Evolutionary conservation across 2,329 filamentous ascomycete species (phyloP).

Genomic region (Colletotrichum phormii): DNA sequence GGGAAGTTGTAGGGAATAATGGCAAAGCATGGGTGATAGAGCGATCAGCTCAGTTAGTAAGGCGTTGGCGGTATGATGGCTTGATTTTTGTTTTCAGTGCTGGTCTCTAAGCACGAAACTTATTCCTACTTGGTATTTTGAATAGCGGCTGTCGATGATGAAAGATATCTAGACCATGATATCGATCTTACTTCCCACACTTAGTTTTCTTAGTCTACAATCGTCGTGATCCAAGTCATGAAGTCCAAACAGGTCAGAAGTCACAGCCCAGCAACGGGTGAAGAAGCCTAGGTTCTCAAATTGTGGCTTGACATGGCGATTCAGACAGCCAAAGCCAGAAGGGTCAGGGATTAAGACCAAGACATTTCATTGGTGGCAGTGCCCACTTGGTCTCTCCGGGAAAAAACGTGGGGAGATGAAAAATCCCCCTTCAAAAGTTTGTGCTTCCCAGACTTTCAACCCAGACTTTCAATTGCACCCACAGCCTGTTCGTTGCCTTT

Average conservation of each 20-base stretch:
- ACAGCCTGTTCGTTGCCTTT: background rate
- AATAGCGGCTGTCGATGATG: background rate
- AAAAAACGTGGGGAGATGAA: background rate
- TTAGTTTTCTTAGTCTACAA: no score
- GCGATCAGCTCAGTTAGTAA: background rate
- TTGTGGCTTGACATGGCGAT: background rate
- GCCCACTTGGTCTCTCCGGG: background rate
- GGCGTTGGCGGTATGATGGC: slow-evolving; percentile 3
- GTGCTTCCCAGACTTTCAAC: background rate
- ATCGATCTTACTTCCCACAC: background rate
- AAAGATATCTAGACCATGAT: background rate
- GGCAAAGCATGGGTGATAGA: background rate
- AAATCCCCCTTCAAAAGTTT: background rate
- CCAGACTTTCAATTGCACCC: background rate
- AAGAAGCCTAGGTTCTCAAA: background rate
- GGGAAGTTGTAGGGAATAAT: background rate
- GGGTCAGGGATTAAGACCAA: background rate
- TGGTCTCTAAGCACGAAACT: background rate
- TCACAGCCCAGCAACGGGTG: background rate
- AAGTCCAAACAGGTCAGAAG: background rate
- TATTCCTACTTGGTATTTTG: background rate
- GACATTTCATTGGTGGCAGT: background rate
- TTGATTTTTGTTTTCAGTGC: background rate
- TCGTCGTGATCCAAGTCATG: background rate
- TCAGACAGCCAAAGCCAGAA: background rate